Evolutionary conservation across 306 rosid genomes (phyloP).

Genomic region (Trichosanthes truncata): DNA sequence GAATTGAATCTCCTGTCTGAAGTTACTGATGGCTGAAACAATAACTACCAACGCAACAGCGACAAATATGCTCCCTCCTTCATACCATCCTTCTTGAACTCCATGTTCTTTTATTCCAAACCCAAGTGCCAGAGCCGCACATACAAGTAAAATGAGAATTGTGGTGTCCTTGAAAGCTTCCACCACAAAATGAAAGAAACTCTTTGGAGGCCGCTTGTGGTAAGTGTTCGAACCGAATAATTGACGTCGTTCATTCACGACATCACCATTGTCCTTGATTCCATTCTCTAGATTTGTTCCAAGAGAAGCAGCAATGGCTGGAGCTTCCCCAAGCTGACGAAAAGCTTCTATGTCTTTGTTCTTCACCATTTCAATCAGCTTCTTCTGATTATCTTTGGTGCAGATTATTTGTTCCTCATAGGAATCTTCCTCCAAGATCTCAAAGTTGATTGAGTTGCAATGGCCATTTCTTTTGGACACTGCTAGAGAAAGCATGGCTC

Average conservation of each 20-base stretch:
- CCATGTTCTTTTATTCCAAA: conserved; percentile 78
- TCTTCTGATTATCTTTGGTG: conserved; percentile 17
- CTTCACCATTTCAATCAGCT: conserved; percentile 35
- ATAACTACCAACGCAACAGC: conserved; percentile 63
- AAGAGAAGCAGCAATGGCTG: conserved; percentile 29
- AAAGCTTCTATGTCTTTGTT: conserved; percentile 28
- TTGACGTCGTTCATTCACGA: conserved; percentile 20
- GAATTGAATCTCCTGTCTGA: conserved; percentile 74
- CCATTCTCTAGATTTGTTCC: conserved; percentile 36
- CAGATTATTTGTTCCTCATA: not conserved
- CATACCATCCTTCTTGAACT: conserved; percentile 71
- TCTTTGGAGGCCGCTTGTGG: conserved; percentile 51
- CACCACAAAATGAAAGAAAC: conserved; percentile 39
- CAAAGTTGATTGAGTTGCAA: not conserved
- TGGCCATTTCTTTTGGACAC: conserved; percentile 19
- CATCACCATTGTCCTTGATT: conserved; percentile 24
- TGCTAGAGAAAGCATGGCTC: conserved; percentile 44
- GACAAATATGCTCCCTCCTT: conserved; percentile 71
- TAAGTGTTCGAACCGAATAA: conserved; percentile 63
- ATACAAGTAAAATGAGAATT: conserved; percentile 54
- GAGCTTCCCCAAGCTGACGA: conserved; percentile 29
- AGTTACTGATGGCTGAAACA: conserved; percentile 68
- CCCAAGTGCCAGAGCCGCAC: conserved; percentile 73
- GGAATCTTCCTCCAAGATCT: not conserved
- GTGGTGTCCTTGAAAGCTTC: conserved; percentile 76